phyloP scores from a whole-genome alignment of 179 eudicot genomes.

The Sideroxylon spinosum region DNA sequence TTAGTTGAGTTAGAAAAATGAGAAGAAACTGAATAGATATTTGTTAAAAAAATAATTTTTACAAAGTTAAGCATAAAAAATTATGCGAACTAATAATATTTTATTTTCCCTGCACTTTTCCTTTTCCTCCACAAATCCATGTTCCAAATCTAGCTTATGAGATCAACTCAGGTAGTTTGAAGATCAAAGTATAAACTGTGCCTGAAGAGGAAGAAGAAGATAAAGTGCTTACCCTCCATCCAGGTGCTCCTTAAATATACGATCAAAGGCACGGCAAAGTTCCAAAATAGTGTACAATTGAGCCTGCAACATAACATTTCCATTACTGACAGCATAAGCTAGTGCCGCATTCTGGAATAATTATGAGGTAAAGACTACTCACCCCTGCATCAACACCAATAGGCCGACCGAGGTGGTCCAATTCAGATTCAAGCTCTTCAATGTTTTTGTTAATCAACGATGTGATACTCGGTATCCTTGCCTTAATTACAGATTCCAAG shows the following conservation, averaged over 20 bases:
- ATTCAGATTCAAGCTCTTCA: conserved; percentile 84
- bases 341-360: conserved; percentile 2
- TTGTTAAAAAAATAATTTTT: too few species aligned
- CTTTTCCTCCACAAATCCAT: too few species aligned
- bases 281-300: conserved; percentile 83
- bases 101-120: too few species aligned
- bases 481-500: conserved; percentile 71
- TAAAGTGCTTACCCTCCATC: conserved; percentile 76
- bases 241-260: conserved; percentile 82
- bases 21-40: too few species aligned
- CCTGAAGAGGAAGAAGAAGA: conserved; percentile 12
- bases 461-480: conserved; percentile 75
- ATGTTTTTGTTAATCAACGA: conserved; percentile 77
- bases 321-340: conserved; percentile 12
- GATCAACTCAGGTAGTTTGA: neutral
- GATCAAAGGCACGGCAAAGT: conserved; percentile 90
- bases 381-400: conserved; percentile 89
- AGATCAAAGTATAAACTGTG: conserved; percentile 2
- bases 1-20: too few species aligned
- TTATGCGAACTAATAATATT: too few species aligned
- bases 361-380: conserved; percentile 25
- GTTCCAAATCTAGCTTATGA: too few species aligned
- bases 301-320: conserved; percentile 45
- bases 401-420: conserved; percentile 92
- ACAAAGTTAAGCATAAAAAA: too few species aligned